phyloP scores from a whole-genome alignment of 2,329 filamentous ascomycete genomes.

The Clonostachys rosea region DNA sequence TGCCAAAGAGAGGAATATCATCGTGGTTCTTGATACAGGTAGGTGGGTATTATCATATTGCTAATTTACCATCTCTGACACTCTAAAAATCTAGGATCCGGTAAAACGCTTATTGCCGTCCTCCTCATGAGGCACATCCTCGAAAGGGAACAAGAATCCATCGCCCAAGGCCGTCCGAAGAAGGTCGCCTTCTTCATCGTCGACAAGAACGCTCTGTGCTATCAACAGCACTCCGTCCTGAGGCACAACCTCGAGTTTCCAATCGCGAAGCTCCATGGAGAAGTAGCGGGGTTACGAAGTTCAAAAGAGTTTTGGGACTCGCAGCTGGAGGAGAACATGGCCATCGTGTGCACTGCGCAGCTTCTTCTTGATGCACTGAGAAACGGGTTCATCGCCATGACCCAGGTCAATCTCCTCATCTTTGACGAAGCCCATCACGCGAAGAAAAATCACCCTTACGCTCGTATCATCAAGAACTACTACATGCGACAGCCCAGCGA shows the following conservation, averaged over 20 bases:
- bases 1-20: slow-evolving; percentile 80
- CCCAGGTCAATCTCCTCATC: slow-evolving; percentile 81
- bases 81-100: slow-evolving; percentile 57
- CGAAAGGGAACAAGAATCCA: slow-evolving; percentile 69
- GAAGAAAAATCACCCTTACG: slow-evolving; percentile 90
- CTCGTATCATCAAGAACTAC: slow-evolving; percentile 83
- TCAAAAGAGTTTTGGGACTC: slow-evolving; percentile 44
- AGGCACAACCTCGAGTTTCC: slow-evolving; percentile 74
- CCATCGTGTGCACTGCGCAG: slow-evolving; percentile 89
- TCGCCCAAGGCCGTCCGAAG: slow-evolving; percentile 51
- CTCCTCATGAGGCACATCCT: slow-evolving; percentile 75
- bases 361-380: slow-evolving; percentile 75
- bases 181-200: slow-evolving; percentile 85
- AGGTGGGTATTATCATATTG: slow-evolving; percentile 35
- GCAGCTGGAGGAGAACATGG: slow-evolving; percentile 61
- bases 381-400: slow-evolving; percentile 75
- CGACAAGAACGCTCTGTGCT: slow-evolving; percentile 83
- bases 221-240: slow-evolving; percentile 83
- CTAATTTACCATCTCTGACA: neutral
- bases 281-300: slow-evolving; percentile 41
- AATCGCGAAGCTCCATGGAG: slow-evolving; percentile 72
- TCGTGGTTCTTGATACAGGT: slow-evolving; percentile 92
- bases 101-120: slow-evolving; percentile 94
- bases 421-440: slow-evolving; percentile 97
- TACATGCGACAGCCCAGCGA: slow-evolving; percentile 49